A percentile compares a stretch with the other conserved stretches of the same genome.
Evolutionary conservation across 2,329 filamentous ascomycete genomes (phyloP).

Genomic region (Cytospora paraplurivora): DNA sequence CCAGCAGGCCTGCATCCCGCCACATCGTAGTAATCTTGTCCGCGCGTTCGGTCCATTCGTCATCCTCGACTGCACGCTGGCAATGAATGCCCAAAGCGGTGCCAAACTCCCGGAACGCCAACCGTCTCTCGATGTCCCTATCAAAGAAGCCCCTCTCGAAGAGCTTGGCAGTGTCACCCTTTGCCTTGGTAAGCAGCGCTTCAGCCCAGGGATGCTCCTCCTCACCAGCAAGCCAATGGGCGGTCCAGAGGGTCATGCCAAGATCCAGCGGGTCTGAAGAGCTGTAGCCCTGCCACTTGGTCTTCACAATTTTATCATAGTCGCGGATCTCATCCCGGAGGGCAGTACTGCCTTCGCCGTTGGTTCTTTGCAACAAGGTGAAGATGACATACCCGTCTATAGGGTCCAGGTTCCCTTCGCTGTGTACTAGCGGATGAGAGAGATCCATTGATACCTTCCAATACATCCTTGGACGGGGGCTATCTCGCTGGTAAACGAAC

Average conservation of each 20-base stretch:
- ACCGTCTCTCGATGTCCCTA: conserved; percentile 36
- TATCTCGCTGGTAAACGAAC: conserved; percentile 45
- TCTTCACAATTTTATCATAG: conserved; percentile 51
- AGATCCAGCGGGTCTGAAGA: conserved; percentile 54
- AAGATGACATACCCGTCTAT: conserved; percentile 57
- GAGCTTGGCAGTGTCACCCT: not conserved
- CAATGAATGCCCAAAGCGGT: conserved; percentile 51
- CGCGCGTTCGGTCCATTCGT: conserved; percentile 26
- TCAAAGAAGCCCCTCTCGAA: conserved; percentile 30
- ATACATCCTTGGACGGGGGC: conserved; percentile 43
- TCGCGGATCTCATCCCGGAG: conserved; percentile 54
- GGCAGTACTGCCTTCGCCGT: conserved; percentile 34
- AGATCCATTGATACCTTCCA: conserved; percentile 60
- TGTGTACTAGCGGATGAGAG: conserved; percentile 47
- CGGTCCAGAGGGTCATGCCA: conserved; percentile 61
- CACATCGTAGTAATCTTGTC: not conserved
- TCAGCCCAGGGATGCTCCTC: conserved; percentile 40
- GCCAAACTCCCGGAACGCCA: conserved; percentile 59
- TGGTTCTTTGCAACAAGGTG: conserved; percentile 36
- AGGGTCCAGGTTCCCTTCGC: conserved; percentile 59
- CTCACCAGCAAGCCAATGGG: conserved; percentile 52
- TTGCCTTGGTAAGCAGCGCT: not conserved
- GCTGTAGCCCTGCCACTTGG: conserved; percentile 39
- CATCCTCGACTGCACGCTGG: conserved; percentile 39
- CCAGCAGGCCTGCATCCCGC: not conserved